Conservation (phyloP, 306 rosid species). For the Rubus parviflorus region DNA sequence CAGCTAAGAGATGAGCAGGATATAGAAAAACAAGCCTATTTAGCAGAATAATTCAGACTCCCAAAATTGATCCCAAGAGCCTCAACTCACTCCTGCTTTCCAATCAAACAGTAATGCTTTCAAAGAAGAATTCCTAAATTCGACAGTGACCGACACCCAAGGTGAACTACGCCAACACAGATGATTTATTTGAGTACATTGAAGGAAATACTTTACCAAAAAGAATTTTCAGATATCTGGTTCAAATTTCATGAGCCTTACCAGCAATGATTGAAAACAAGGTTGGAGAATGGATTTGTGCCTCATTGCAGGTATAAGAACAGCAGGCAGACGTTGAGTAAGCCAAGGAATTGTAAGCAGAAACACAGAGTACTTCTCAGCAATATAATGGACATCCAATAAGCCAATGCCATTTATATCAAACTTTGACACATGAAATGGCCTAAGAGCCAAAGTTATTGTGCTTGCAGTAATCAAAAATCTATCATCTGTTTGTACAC, state of each 20-base stretch:
- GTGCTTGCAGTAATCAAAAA: constrained; percentile 83
- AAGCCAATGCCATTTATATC: constrained; percentile 36
- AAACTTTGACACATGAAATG: constrained; percentile 53
- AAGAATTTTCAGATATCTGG: neutral
- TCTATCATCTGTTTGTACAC: constrained; percentile 49
- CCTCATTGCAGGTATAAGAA: constrained; percentile 82
- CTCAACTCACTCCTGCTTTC: neutral
- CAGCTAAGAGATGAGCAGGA: neutral
- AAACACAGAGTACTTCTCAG: constrained; percentile 58
- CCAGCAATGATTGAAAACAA: constrained; percentile 78
- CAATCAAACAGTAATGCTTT: neutral
- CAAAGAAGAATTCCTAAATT: neutral
- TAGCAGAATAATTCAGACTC: neutral
- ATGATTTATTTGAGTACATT: neutral
- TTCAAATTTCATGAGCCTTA: constrained; percentile 52
- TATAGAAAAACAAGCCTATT: neutral
- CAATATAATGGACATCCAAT: constrained; percentile 50
- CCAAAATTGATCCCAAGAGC: neutral
- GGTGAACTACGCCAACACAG: neutral
- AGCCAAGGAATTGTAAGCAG: constrained; percentile 81
- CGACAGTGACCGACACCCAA: neutral
- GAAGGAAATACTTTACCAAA: neutral
- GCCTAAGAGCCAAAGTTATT: constrained; percentile 81
- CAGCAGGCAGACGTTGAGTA: constrained; percentile 64
- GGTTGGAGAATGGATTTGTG: constrained; percentile 77